Evolutionary conservation across 2,329 filamentous ascomycete species (phyloP).

Genomic region (Ascochyta clinopodiicola): DNA sequence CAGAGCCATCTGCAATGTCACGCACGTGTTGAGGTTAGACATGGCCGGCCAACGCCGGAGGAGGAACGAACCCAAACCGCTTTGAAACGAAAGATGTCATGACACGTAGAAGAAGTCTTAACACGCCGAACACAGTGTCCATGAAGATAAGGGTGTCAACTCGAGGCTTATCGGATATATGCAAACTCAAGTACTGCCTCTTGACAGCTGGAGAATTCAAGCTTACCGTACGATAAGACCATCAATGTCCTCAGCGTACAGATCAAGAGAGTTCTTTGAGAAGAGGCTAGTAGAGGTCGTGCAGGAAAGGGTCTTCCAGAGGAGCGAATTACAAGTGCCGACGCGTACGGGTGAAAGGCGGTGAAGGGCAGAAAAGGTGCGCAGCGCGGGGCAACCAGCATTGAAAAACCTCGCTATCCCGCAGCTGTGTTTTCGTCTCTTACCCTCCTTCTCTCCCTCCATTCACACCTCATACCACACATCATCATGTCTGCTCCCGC

Average conservation of each 20-base stretch:
- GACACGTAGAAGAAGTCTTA: slow-evolving; percentile 8
- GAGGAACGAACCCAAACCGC: slow-evolving; percentile 5
- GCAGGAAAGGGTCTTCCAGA: slow-evolving; percentile 14
- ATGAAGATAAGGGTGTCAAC: background rate
- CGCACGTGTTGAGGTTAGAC: background rate
- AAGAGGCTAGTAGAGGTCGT: slow-evolving; percentile 6
- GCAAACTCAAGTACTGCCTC: background rate
- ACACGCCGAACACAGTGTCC: background rate
- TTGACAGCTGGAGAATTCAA: background rate
- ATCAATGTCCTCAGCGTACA: slow-evolving; percentile 10
- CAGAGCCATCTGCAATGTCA: too few relatives aligned
- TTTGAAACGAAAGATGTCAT: slow-evolving; percentile 16
- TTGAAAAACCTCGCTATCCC: slow-evolving; percentile 20
- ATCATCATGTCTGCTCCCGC: slow-evolving; percentile 75
- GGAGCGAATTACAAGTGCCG: slow-evolving; percentile 17
- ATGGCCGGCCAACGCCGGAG: background rate
- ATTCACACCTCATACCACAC: slow-evolving; percentile 15
- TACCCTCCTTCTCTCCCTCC: slow-evolving; percentile 18
- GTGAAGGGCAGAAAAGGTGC: slow-evolving; percentile 11
- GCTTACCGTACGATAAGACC: background rate
- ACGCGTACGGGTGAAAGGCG: background rate
- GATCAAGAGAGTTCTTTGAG: slow-evolving; percentile 7
- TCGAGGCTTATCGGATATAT: background rate
- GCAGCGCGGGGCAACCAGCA: slow-evolving; percentile 9
- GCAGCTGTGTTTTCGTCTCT: slow-evolving; percentile 24